Evolutionary conservation across 176 grass and related monocot genomes (phyloP), one percentile per base, ranked within the genome.

Genomic region (Oryza punctata): DNA sequence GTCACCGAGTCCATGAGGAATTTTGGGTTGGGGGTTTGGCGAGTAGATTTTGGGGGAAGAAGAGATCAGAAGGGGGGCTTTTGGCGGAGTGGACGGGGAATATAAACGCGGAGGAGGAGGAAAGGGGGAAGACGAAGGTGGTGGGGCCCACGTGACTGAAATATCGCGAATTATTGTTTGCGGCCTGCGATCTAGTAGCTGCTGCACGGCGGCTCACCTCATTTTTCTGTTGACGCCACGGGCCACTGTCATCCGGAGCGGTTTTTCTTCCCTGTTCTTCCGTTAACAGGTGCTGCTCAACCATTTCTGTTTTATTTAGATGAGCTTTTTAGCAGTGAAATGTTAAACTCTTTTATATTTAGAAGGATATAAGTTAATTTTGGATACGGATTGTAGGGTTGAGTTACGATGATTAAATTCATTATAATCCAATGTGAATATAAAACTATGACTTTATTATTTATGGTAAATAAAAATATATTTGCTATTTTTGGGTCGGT

Each of bases 1-100:
- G 89, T 73, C 72, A 75, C 71, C 46, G 87, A 85, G 61, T 98
- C 93, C 96, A 98, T 98, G 67, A 15, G 69, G 81, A 47, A 7
- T 4, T 23, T 26, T 9, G 12, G 28, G 4, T 1, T 1, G 41
- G 19, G 38, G 18, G 10, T 21, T 24, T 69, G 12, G 60, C 3
- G 69, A 40, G 32, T 78, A 44, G 75, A 25, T 16, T 66, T 77
- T 44, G n/a, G 16, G 65, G 63, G 14, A 35, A 35, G 33, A 30
- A 68, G 13, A 21, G 46, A 12, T 9, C 43, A 43, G 14, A 54
- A 73, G 19, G 15, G 59, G n/a, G 13, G 6, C 11, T 11, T 26
- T 40, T 8, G 12, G 3, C 1, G 6, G 69, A 12, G 24, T 2
- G 8, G 35, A n/a, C 23, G 52, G 67, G 29, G 63, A 70, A 76